A percentile compares a stretch with the other conserved stretches of the same genome.
Evolutionary conservation across 805 yeast genomes (phyloP).

Genomic region (Brettanomyces bruxellensis): DNA sequence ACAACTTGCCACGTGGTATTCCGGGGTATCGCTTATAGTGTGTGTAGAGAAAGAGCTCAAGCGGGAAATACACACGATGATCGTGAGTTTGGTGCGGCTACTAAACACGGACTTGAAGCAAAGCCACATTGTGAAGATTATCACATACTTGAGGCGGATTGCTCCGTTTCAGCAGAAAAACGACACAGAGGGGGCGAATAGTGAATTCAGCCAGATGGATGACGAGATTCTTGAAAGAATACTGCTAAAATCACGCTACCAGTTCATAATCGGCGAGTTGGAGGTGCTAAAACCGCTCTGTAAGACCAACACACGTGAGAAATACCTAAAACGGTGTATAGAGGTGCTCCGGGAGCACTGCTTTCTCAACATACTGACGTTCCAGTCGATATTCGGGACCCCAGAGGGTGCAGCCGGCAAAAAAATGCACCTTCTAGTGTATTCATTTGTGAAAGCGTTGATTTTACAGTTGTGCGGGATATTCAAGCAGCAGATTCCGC

Average conservation of each 20-base stretch:
- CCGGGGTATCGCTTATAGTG: constrained; percentile 43
- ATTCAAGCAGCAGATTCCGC: constrained; percentile 21
- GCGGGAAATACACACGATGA: constrained; percentile 50
- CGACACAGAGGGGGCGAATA: not conserved
- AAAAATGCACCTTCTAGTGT: constrained; percentile 22
- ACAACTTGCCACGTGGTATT: constrained; percentile 61
- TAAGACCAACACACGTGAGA: constrained; percentile 40
- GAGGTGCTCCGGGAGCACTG: constrained; percentile 82
- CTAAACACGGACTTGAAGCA: constrained; percentile 71
- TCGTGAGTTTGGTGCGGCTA: constrained; percentile 56
- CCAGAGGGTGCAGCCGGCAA: constrained; percentile 12
- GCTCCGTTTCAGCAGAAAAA: constrained; percentile 34
- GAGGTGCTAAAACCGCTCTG: constrained; percentile 48
- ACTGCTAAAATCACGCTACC: constrained; percentile 58
- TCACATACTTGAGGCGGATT: constrained; percentile 65
- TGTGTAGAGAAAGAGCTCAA: constrained; percentile 44
- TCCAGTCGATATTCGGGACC: constrained; percentile 44
- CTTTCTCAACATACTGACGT: constrained; percentile 62
- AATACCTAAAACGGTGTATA: constrained; percentile 66
- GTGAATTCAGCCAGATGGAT: constrained; percentile 7
- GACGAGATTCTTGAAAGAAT: constrained; percentile 39
- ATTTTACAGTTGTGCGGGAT: constrained; percentile 24
- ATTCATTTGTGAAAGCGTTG: constrained; percentile 29
- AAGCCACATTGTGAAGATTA: constrained; percentile 67
- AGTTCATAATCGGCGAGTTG: constrained; percentile 56